phyloP scores from a whole-genome alignment of 2,329 filamentous ascomycete genomes.

The Exophiala sp. region DNA sequence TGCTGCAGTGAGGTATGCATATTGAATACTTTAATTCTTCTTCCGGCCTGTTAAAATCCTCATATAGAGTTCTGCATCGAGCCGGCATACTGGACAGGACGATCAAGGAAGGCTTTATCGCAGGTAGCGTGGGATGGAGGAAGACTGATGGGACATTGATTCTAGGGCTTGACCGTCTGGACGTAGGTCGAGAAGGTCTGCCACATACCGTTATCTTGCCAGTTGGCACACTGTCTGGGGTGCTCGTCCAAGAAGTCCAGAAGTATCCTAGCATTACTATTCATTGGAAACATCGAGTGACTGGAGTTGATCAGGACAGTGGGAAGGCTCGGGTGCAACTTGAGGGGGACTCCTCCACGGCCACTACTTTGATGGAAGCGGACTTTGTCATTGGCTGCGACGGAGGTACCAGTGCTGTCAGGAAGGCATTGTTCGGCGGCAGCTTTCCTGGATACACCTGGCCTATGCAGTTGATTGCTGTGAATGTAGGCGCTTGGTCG shows the following conservation, averaged over 20 bases:
- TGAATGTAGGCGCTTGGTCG: conserved; percentile 1
- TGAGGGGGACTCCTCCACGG: no score
- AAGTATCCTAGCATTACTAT: conserved; percentile 34
- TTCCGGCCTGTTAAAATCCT: no score
- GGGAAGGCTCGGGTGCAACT: background rate
- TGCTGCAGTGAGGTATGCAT: conserved; percentile 49
- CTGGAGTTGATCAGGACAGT: background rate
- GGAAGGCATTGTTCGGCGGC: conserved; percentile 27
- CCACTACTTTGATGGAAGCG: background rate
- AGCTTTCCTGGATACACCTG: conserved; percentile 9
- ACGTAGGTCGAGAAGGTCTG: conserved; percentile 24
- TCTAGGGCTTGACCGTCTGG: conserved; percentile 18
- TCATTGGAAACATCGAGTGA: conserved; percentile 43
- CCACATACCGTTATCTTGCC: conserved; percentile 41
- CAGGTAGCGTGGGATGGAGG: conserved; percentile 43
- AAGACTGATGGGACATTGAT: conserved; percentile 36
- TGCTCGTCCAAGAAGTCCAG: conserved; percentile 39
- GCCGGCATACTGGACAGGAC: conserved; percentile 57
- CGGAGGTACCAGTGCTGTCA: conserved; percentile 39
- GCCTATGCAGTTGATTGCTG: conserved; percentile 11
- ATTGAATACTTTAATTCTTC: background rate
- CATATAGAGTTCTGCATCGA: conserved; percentile 46
- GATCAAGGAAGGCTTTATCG: conserved; percentile 40
- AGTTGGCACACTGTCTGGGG: conserved; percentile 39
- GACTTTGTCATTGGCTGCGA: conserved; percentile 45